A percentile compares a stretch with the other conserved stretches of the same genome.
Evolutionary conservation across 305 asterid species (phyloP).

Genomic region (Fraxinus nigra): DNA sequence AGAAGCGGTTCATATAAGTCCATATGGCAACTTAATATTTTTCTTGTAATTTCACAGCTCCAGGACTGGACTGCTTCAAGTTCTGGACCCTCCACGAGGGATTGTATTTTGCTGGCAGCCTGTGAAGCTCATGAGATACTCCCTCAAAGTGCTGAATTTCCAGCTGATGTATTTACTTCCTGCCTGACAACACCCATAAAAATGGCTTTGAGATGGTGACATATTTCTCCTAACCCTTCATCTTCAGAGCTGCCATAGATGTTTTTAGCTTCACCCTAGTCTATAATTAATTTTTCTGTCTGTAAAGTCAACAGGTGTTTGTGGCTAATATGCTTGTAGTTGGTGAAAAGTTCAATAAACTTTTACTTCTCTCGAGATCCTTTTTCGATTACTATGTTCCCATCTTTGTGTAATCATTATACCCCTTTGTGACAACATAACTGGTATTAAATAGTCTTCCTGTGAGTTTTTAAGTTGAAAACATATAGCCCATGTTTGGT

Average conservation of each 20-base stretch:
- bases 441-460: background rate
- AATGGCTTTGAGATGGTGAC: slow-evolving; percentile 98
- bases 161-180: slow-evolving; percentile 96
- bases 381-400: background rate
- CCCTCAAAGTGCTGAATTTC: slow-evolving; percentile 94
- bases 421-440: background rate
- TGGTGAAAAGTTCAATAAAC: slow-evolving; percentile 8
- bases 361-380: slow-evolving; percentile 1
- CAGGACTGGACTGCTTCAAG: slow-evolving; percentile 68
- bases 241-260: slow-evolving; percentile 26
- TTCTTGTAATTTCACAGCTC: slow-evolving; percentile 49
- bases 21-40: slow-evolving; percentile 12
- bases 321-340: slow-evolving; percentile 14
- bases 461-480: slow-evolving; percentile 13
- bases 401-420: background rate
- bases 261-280: background rate
- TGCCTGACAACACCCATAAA: slow-evolving; percentile 98
- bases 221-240: slow-evolving; percentile 17
- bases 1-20: slow-evolving; percentile 5
- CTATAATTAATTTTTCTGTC: background rate
- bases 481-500: background rate
- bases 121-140: slow-evolving; percentile 97
- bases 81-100: slow-evolving; percentile 66
- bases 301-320: slow-evolving; percentile 11
- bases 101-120: slow-evolving; percentile 95